Conservation (phyloP, 305 asterid genomes). For the Striga hermonthica region DNA sequence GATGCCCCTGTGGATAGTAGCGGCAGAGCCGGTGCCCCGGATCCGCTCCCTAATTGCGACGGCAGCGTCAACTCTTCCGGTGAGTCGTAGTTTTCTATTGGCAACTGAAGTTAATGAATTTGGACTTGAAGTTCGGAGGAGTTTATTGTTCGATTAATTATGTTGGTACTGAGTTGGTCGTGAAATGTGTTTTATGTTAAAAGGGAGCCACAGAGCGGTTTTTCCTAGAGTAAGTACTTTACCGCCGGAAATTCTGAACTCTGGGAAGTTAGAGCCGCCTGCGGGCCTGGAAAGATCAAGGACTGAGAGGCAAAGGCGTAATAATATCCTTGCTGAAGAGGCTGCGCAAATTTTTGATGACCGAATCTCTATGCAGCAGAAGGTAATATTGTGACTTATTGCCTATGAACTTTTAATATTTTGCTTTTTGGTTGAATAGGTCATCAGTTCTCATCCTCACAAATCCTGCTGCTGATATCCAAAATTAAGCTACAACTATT, state of each 20-base stretch:
- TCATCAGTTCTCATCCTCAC: not conserved
- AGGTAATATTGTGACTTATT: conserved; percentile 40
- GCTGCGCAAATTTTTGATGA: conserved; percentile 75
- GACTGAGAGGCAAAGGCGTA: conserved; percentile 61
- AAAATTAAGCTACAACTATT: not conserved
- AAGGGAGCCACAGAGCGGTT: conserved; percentile 46
- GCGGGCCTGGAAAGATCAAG: conserved; percentile 54
- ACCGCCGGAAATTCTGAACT: conserved; percentile 46
- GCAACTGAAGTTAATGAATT: conserved; percentile 23
- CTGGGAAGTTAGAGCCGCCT: conserved; percentile 43
- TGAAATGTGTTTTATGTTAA: conserved; percentile 26
- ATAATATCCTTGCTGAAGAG: conserved; percentile 52
- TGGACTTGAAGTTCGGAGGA: conserved; percentile 23
- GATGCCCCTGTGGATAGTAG: conserved; percentile 30
- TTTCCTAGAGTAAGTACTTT: conserved; percentile 43
- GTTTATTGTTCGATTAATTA: conserved; percentile 13
- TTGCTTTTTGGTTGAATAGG: conserved; percentile 7
- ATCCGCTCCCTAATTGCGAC: conserved; percentile 34
- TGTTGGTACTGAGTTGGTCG: conserved; percentile 29
- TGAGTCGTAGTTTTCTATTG: conserved; percentile 27
- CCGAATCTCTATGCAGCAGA: conserved; percentile 63
- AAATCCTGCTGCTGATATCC: conserved; percentile 1
- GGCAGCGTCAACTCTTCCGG: conserved; percentile 37
- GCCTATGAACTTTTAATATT: too few relatives aligned
- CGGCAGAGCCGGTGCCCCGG: conserved; percentile 20